Conservation (phyloP, 2,329 filamentous ascomycete genomes). For the Eutypa lata region DNA sequence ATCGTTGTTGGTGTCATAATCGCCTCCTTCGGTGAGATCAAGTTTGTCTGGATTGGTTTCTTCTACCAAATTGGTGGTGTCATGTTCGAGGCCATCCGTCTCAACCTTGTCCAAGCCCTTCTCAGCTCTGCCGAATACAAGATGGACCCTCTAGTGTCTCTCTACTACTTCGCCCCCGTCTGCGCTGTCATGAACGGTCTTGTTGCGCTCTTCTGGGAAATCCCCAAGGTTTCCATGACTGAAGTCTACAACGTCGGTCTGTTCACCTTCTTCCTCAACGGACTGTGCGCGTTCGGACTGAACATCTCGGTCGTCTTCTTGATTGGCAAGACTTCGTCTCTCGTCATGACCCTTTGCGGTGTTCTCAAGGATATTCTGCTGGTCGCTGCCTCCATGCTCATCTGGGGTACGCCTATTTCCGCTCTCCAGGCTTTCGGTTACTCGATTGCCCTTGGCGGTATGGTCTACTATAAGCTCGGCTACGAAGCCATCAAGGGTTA, state of each 20-base stretch:
- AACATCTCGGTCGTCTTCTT: conserved; percentile 85
- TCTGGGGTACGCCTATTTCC: conserved; percentile 75
- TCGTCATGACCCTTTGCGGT: conserved; percentile 82
- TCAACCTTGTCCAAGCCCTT: conserved; percentile 81
- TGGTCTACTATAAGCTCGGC: conserved; percentile 84
- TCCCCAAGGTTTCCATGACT: conserved; percentile 64
- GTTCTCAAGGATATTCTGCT: conserved; percentile 87
- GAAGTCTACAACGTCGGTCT: conserved; percentile 73
- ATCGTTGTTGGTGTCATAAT: conserved; percentile 95
- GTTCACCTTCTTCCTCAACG: conserved; percentile 71
- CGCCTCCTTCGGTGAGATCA: conserved; percentile 92
- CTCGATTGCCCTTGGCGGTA: conserved; percentile 72
- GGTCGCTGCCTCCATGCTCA: conserved; percentile 74
- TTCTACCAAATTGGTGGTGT: conserved; percentile 76
- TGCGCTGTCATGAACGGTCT: conserved; percentile 79
- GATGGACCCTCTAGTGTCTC: conserved; percentile 85
- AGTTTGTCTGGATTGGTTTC: conserved; percentile 80
- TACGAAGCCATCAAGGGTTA: conserved; percentile 81
- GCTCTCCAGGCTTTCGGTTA: conserved; percentile 80
- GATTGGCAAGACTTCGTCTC: conserved; percentile 83
- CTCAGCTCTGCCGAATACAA: conserved; percentile 83
- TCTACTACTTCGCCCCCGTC: conserved; percentile 86
- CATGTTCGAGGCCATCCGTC: conserved; percentile 75
- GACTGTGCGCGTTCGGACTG: conserved; percentile 73
- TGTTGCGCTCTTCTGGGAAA: conserved; percentile 70